Base-by-base conservation (phyloP, 176 grass and related monocot genomes). In the Carex myosuroides region DNA sequence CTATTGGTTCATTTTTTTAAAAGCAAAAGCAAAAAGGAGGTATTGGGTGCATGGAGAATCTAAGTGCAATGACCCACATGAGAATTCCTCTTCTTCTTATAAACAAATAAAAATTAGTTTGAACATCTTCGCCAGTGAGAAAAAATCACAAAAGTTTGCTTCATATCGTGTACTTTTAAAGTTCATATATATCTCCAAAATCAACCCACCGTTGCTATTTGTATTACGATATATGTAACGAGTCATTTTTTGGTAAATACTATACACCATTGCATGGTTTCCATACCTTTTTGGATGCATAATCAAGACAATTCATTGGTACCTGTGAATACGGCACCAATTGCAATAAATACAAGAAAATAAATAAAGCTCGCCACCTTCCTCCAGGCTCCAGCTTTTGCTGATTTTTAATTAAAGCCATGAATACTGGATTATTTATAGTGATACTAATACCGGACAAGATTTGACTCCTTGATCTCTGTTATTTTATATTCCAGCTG, bases 11-110 rank as follows among this genome's bases (percentile, higher is more conserved):
- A 57, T 13, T 50, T 74, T 74, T 70, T 41, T 80, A 1, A 87
- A 71, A 48, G 39, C 20, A 60, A 64, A 81, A 64, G 79, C 70
- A 64, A 61, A 61, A 81, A 87, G 35, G 26, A 52, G 39, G 14
- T 24, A 41, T 68, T 66, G 22, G 24, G 61, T 74, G 66, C 60
- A 64, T 46, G 69, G 55, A 65, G 84, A 85, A 85, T 85, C 69
- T 85, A 79, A 79, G 66, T 71, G 12, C 3, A 24, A 62, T 74
- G 59, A 74, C 71, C 84, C 70, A 85, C 71, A 55, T 48, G 54
- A 33, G n/a, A 79, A 56, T 56, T 62, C 13, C 21, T 24, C 11
- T 52, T n/a, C 44, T 29, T 41, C 17, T 46, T 73, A 50, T 77
- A 77, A 77, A 21, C 1, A 72, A 22, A 72, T 22, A 24, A n/a